phyloP scores from a whole-genome alignment of 495 filamentous ascomycete genomes.

The Aspergillus sclerotioniger region DNA sequence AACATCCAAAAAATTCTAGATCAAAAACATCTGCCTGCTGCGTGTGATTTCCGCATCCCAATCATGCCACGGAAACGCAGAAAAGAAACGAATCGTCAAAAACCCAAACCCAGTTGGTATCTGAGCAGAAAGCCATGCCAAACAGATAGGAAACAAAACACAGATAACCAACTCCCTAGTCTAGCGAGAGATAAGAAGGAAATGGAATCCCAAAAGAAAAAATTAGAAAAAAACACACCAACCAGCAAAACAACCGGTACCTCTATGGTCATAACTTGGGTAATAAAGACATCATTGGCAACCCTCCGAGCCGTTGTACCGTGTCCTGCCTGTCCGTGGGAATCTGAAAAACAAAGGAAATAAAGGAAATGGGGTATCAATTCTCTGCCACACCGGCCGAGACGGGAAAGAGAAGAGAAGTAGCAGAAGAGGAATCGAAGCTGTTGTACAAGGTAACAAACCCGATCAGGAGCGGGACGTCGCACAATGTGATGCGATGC shows the following conservation, averaged over 20 bases:
- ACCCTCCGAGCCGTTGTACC: conserved; percentile 27
- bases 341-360: conserved; percentile 16
- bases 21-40: conserved; percentile 22
- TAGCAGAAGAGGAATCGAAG: conserved; percentile 24
- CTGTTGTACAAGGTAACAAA: conserved; percentile 44
- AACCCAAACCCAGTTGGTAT: conserved; percentile 34
- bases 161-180: conserved; percentile 37
- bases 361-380: conserved; percentile 34
- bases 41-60: conserved; percentile 16
- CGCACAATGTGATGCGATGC: conserved; percentile 10
- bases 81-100: conserved; percentile 19
- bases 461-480: conserved; percentile 17
- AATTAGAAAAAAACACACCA: conserved; percentile 25
- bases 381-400: conserved; percentile 24
- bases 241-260: conserved; percentile 44
- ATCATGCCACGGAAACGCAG: conserved; percentile 21
- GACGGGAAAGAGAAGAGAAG: conserved; percentile 27
- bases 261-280: conserved; percentile 48
- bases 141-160: conserved; percentile 33
- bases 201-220: conserved; percentile 23
- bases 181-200: conserved; percentile 42
- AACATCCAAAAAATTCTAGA: conserved; percentile 16
- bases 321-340: conserved; percentile 26
- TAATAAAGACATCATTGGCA: conserved; percentile 28
- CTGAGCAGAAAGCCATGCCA: conserved; percentile 31